Conservation (phyloP, 495 filamentous ascomycete genomes). For the Lepraria neglecta region DNA sequence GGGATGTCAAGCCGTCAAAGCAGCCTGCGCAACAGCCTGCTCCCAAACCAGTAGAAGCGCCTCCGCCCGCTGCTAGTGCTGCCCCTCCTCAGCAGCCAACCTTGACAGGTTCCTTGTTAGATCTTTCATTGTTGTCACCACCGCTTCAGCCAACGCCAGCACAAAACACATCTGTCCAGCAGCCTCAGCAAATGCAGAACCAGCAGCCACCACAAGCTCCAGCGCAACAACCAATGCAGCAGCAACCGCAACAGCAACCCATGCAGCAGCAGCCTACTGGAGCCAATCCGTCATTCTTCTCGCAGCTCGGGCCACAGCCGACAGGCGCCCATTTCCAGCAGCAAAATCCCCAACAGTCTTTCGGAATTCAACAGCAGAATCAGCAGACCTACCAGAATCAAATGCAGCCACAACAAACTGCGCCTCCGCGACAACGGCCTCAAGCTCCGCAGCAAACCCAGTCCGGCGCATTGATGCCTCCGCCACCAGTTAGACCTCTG, state of each 20-base stretch:
- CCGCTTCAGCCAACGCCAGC: slow-evolving; percentile 69
- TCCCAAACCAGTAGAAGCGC: slow-evolving; percentile 27
- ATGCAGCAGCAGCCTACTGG: slow-evolving; percentile 42
- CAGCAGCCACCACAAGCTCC: slow-evolving; percentile 37
- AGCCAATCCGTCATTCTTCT: slow-evolving; percentile 41
- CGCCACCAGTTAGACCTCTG: slow-evolving; percentile 74
- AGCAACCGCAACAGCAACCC: slow-evolving; percentile 40
- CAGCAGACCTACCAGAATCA: slow-evolving; percentile 23
- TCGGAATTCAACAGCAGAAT: slow-evolving; percentile 18
- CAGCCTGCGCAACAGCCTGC: slow-evolving; percentile 38
- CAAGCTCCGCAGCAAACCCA: slow-evolving; percentile 58
- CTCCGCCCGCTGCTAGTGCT: slow-evolving; percentile 27
- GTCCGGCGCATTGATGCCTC: slow-evolving; percentile 64
- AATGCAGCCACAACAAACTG: slow-evolving; percentile 31
- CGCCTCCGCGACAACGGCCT: slow-evolving; percentile 62
- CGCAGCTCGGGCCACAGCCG: slow-evolving; percentile 37
- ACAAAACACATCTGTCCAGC: slow-evolving; percentile 42
- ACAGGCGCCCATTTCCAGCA: slow-evolving; percentile 25
- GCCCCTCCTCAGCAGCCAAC: slow-evolving; percentile 41
- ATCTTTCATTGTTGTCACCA: slow-evolving; percentile 67
- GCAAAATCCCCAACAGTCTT: slow-evolving; percentile 27
- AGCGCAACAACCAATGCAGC: slow-evolving; percentile 45
- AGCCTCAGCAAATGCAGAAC: slow-evolving; percentile 40
- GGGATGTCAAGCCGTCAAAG: slow-evolving; percentile 92
- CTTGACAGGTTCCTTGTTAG: slow-evolving; percentile 66